These are phyloP conservation scores for Kodamaea ohmeri DNA, from an alignment of 1,139 yeast genomes.

Conservation along the genomic window DNA sequence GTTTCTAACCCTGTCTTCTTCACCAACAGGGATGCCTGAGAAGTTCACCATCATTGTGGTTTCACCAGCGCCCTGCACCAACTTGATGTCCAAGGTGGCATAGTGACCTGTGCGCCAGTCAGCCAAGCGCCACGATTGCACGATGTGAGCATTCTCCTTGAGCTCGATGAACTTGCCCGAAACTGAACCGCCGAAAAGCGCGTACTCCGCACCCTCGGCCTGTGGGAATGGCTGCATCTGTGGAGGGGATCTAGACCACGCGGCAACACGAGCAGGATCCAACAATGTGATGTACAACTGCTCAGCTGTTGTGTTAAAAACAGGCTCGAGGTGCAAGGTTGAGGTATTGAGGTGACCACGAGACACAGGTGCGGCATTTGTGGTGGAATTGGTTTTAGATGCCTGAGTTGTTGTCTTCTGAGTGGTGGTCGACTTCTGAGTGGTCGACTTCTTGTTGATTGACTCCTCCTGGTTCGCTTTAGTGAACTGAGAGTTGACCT, in stretches of 20 bases:
- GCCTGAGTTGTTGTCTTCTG: conserved; percentile 21
- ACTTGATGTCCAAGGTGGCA: conserved; percentile 63
- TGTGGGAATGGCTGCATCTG: conserved; percentile 51
- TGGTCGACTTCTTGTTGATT: background rate
- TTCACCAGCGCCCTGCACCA: conserved; percentile 77
- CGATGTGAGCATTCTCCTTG: conserved; percentile 56
- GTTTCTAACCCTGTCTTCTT: conserved; percentile 81
- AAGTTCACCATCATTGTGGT: conserved; percentile 77
- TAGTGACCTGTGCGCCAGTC: conserved; percentile 86
- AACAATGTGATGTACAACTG: conserved; percentile 75
- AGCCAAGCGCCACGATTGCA: conserved; percentile 79
- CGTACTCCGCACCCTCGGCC: conserved; percentile 59
- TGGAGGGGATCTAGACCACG: conserved; percentile 86
- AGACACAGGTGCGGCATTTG: conserved; percentile 14
- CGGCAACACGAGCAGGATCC: conserved; percentile 73
- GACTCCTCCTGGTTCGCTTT: conserved; percentile 67
- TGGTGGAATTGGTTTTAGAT: conserved; percentile 2
- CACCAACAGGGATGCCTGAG: conserved; percentile 95
- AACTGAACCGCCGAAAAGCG: conserved; percentile 87
- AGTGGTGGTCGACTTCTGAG: background rate
- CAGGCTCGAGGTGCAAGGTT: conserved; percentile 71
- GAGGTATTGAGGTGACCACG: conserved; percentile 54
- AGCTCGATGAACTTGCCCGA: conserved; percentile 64
- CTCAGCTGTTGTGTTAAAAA: conserved; percentile 83
- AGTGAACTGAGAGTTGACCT: conserved; percentile 67